phyloP scores from a whole-genome alignment of 441 rosid genomes.

The Viola pubescens region DNA sequence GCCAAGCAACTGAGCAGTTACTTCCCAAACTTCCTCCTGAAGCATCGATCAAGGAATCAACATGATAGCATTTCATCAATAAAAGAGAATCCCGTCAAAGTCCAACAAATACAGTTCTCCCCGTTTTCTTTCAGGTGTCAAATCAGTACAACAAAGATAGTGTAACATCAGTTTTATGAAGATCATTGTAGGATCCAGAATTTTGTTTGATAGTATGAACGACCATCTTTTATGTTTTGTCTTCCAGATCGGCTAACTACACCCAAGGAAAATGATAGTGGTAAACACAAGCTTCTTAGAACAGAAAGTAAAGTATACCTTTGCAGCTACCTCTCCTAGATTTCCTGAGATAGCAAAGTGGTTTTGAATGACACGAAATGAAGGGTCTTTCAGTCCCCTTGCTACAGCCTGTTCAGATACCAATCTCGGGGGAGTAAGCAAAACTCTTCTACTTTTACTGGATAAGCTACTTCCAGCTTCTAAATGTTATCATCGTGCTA shows the following conservation, averaged over 20 bases:
- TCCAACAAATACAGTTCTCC: not conserved
- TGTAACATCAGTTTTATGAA: not conserved
- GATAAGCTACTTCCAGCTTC: slow-evolving; percentile 5
- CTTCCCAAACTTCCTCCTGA: slow-evolving; percentile 99
- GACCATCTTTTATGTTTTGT: too few species aligned
- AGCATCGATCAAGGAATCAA: slow-evolving; percentile 14
- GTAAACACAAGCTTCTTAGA: not conserved
- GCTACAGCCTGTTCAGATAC: slow-evolving; percentile 70
- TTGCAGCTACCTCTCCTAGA: slow-evolving; percentile 93
- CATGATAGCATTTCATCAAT: slow-evolving; percentile 10
- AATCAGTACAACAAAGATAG: not conserved
- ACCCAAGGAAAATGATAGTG: not conserved
- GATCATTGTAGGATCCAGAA: not conserved
- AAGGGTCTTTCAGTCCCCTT: slow-evolving; percentile 93
- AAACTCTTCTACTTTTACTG: slow-evolving; percentile 1
- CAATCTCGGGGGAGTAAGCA: slow-evolving; percentile 11
- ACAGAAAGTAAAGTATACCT: slow-evolving; percentile 36
- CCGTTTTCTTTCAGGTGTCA: not conserved
- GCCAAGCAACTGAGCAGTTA: slow-evolving; percentile 86
- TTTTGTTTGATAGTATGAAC: too few species aligned
- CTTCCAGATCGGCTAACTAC: too few species aligned
- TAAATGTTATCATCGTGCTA: not conserved
- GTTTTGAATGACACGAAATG: slow-evolving; percentile 84
- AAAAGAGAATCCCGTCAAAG: not conserved
- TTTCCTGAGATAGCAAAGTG: slow-evolving; percentile 87